Evolutionary conservation across 1,284 basidiomycete genomes (phyloP), one percentile per base, ranked within the genome.

Genomic region (Cystobasidium pallidum): DNA sequence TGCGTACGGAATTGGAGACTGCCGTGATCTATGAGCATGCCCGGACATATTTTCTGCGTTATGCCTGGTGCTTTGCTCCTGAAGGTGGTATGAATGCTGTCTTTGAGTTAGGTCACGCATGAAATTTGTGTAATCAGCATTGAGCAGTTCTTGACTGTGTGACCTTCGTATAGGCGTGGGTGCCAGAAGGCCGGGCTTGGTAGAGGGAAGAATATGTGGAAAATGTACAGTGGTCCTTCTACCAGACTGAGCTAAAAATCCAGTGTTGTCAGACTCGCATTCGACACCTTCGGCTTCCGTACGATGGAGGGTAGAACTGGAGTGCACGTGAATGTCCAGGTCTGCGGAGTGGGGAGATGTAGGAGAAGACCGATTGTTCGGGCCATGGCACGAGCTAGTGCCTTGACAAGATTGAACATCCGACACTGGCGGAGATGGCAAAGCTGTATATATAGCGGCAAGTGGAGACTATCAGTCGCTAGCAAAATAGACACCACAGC

Each of bases 361-460:
- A n/a, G 41, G 26, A 19, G 45, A 24, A 7, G 49, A 36, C 26
- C 21, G 64, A 13, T 17, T 54, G 45, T 19, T 41, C 1, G 19
- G n/a, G 15, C 45, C 51, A 24, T 32, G 39, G 30, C 11, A 28
- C 8, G 64, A 39, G 36, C 49, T 66, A 13, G 11, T 15, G 17
- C 28, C 39, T 6, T 51, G 51, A 24, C 30, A 34, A 66, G 64
- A 54, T 19, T 55, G 64, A 15, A 24, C 34, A 1, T 66, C 64
- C 30, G 64, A 66, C 24, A 66, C 8, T 49, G 64, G 64, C 19
- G 64, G 64, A 54, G 64, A 66, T 21, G 64, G 64, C 3, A 66
- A 24, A 41, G 39, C 64, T 66, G 30, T 34, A 2, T 2, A 21
- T 8, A 1, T 15, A 28, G 54, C 1, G 36, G 63, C 47, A 36